Percentiles rank a stretch among this genome's conserved stretches.
These are phyloP conservation scores for Arthrinium phaeospermum DNA, from an alignment of 2,329 filamentous ascomycete genomes.

Conservation along the genomic window DNA sequence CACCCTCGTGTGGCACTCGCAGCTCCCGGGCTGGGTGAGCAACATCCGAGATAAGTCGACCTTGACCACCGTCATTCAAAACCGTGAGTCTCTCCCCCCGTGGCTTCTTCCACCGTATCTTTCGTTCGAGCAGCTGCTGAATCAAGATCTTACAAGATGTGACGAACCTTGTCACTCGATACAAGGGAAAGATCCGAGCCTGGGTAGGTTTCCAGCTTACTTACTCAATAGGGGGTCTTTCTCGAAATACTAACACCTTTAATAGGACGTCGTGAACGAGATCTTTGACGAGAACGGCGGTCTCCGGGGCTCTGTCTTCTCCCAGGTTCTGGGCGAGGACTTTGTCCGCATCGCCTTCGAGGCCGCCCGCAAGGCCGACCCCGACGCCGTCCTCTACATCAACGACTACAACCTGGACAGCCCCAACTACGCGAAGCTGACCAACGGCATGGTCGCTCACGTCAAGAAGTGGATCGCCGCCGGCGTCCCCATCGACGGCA, in stretches of 20 bases:
- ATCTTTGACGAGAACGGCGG: slow-evolving; percentile 67
- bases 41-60: slow-evolving; percentile 41
- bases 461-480: slow-evolving; percentile 68
- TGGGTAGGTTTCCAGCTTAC: slow-evolving; percentile 35
- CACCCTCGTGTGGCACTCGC: slow-evolving; percentile 69
- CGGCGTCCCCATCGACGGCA: slow-evolving; percentile 67
- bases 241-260: not conserved
- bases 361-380: slow-evolving; percentile 70
- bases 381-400: slow-evolving; percentile 73
- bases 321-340: slow-evolving; percentile 69
- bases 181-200: slow-evolving; percentile 63
- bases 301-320: slow-evolving; percentile 68
- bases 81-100: slow-evolving; percentile 38
- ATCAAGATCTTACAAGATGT: slow-evolving; percentile 45
- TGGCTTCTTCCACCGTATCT: not conserved
- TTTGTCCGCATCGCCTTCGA: slow-evolving; percentile 74
- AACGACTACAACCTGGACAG: slow-evolving; percentile 76
- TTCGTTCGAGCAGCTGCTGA: not conserved
- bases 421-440: slow-evolving; percentile 62
- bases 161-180: slow-evolving; percentile 60
- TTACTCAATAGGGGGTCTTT: not conserved
- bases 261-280: slow-evolving; percentile 66
- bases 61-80: slow-evolving; percentile 62
- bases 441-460: slow-evolving; percentile 54
- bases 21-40: slow-evolving; percentile 65